These are phyloP conservation scores for Fremontodendron californicum DNA, from an alignment of 345 rosid genomes.

Conservation along the genomic window DNA sequence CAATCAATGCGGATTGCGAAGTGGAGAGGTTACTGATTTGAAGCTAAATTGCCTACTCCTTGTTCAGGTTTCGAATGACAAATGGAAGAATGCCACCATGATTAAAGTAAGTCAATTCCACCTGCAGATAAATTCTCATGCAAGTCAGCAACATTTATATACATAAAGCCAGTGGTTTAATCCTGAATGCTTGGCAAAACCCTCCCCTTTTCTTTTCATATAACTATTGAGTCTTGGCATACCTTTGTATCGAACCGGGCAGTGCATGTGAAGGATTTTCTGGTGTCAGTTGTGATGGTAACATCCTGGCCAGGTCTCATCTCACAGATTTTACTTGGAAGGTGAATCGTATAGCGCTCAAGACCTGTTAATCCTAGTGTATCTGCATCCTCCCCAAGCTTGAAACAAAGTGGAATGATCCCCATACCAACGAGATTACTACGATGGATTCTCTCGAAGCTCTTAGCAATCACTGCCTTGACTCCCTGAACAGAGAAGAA, in stretches of 20 bases:
- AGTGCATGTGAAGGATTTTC: constrained; percentile 70
- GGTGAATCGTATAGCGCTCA: constrained; percentile 54
- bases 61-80: background rate
- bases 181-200: background rate
- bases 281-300: constrained; percentile 56
- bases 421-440: constrained; percentile 66
- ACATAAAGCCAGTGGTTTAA: background rate
- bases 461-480: constrained; percentile 65
- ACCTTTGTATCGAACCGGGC: constrained; percentile 79
- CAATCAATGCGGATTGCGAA: background rate
- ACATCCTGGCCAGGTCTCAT: constrained; percentile 79
- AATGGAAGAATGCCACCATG: constrained; percentile 78
- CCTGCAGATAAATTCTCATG: constrained; percentile 34
- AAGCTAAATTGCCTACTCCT: background rate
- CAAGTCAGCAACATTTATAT: background rate
- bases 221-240: constrained; percentile 6
- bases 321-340: constrained; percentile 51
- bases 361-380: constrained; percentile 54
- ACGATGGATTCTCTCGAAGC: constrained; percentile 68
- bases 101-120: constrained; percentile 63
- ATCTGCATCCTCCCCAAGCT: constrained; percentile 56
- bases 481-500: constrained; percentile 39
- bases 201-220: background rate
- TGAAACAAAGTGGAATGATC: constrained; percentile 53
- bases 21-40: background rate